Conservation (phyloP, 805 yeast species). For the Candida boidinii region DNA sequence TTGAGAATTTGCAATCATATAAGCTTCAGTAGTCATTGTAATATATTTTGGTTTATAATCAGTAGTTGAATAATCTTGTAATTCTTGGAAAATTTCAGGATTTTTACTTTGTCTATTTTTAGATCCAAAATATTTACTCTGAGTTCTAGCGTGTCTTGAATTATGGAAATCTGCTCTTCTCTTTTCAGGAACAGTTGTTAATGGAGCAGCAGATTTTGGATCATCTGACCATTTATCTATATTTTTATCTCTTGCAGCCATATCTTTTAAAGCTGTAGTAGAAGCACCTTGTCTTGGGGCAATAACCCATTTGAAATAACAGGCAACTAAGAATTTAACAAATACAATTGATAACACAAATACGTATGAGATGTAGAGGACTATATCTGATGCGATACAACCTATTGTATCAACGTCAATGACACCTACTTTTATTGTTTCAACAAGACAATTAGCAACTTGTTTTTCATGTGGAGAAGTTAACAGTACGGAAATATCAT, state of each 20-base stretch:
- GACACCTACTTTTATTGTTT: conserved; percentile 81
- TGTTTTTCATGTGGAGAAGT: conserved; percentile 58
- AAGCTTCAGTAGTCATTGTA: conserved; percentile 62
- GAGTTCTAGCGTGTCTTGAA: conserved; percentile 8
- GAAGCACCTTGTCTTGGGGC: conserved; percentile 78
- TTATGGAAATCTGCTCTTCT: conserved; percentile 40
- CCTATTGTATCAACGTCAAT: conserved; percentile 88
- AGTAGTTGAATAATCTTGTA: conserved; percentile 1
- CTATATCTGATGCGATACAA: conserved; percentile 84
- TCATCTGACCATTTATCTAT: conserved; percentile 86
- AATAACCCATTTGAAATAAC: conserved; percentile 81
- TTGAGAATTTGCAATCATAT: conserved; percentile 12
- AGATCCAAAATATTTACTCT: conserved; percentile 29
- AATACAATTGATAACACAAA: conserved; percentile 78
- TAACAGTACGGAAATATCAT: conserved; percentile 70
- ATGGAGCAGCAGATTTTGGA: conserved; percentile 40
- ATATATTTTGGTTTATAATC: conserved; percentile 37
- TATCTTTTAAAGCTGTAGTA: conserved; percentile 38
- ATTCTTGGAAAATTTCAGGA: conserved; percentile 23
- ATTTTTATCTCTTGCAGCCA: conserved; percentile 54
- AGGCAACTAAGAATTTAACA: conserved; percentile 74
- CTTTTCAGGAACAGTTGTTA: conserved; percentile 40
- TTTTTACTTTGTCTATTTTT: conserved; percentile 31
- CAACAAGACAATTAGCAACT: conserved; percentile 75
- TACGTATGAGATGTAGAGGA: conserved; percentile 69